Evolutionary conservation across 805 yeast species (phyloP).

Genomic region (Ogataea thermomethanolica): DNA sequence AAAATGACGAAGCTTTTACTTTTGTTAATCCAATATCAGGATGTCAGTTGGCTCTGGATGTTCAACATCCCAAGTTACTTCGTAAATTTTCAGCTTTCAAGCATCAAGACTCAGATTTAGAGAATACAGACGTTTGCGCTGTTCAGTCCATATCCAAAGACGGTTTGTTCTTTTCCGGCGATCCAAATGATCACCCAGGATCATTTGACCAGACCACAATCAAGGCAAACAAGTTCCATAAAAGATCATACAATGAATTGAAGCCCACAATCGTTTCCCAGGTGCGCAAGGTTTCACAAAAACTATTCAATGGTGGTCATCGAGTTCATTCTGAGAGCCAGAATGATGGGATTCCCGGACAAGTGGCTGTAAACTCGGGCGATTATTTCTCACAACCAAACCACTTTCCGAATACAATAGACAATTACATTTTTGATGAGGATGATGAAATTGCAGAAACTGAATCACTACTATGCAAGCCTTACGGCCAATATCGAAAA

Average conservation of each 20-base stretch:
- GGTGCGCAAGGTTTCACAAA: slow-evolving; percentile 30
- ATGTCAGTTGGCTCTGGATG: background rate
- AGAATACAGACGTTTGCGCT: slow-evolving; percentile 20
- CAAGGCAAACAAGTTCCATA: background rate
- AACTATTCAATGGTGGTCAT: slow-evolving; percentile 18
- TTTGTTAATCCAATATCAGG: slow-evolving; percentile 4
- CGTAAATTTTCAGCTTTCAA: slow-evolving; percentile 13
- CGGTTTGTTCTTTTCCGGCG: background rate
- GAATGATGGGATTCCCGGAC: background rate
- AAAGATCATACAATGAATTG: background rate
- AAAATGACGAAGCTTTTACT: slow-evolving; percentile 14
- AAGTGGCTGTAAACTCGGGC: background rate
- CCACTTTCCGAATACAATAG: slow-evolving; percentile 17
- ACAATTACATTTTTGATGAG: slow-evolving; percentile 19
- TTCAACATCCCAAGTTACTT: slow-evolving; percentile 13
- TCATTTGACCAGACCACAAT: too few relatives aligned
- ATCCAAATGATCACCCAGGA: too few relatives aligned
- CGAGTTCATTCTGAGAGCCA: slow-evolving; percentile 2
- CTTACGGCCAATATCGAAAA: slow-evolving; percentile 6
- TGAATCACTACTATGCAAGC: slow-evolving; percentile 22
- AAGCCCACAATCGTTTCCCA: slow-evolving; percentile 22
- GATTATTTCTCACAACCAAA: slow-evolving; percentile 3
- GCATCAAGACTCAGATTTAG: slow-evolving; percentile 18
- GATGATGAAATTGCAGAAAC: slow-evolving; percentile 26
- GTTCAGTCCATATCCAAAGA: background rate